phyloP scores from a whole-genome alignment of 2,329 filamentous ascomycete genomes.

The Scedosporium apiospermum region DNA sequence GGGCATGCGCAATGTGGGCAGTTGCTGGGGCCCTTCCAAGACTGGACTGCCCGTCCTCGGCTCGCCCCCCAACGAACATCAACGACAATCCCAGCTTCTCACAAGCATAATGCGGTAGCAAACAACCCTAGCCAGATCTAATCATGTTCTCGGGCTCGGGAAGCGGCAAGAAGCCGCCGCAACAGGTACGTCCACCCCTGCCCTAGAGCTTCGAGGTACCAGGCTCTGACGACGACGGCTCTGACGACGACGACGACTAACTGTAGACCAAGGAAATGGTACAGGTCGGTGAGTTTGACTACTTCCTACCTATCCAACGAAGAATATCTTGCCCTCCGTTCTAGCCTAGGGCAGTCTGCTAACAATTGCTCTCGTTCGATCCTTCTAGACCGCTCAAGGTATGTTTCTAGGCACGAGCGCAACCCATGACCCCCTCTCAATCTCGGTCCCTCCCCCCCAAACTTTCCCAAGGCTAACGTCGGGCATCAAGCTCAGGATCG shows the following conservation, averaged over 20 bases:
- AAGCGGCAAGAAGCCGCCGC: constrained; percentile 59
- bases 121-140: constrained; percentile 9
- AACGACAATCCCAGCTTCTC: background rate
- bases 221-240: background rate
- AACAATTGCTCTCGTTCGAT: background rate
- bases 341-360: background rate
- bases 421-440: background rate
- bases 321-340: background rate
- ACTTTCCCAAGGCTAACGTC: constrained; percentile 8
- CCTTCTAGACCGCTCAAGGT: constrained; percentile 52
- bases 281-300: constrained; percentile 73
- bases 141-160: constrained; percentile 57
- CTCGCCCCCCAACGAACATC: background rate
- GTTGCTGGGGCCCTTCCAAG: background rate
- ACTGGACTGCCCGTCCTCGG: background rate
- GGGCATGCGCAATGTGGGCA: background rate
- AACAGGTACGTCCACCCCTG: constrained; percentile 50
- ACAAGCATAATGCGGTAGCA: background rate
- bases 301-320: background rate
- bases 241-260: background rate
- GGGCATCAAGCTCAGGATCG: constrained; percentile 59
- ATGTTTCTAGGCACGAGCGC: constrained; percentile 23
- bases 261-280: constrained; percentile 74
- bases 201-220: background rate
- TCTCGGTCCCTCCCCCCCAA: constrained; percentile 1